phyloP scores from a whole-genome alignment of 2,329 filamentous ascomycete genomes.

The Cytospora leucostoma region DNA sequence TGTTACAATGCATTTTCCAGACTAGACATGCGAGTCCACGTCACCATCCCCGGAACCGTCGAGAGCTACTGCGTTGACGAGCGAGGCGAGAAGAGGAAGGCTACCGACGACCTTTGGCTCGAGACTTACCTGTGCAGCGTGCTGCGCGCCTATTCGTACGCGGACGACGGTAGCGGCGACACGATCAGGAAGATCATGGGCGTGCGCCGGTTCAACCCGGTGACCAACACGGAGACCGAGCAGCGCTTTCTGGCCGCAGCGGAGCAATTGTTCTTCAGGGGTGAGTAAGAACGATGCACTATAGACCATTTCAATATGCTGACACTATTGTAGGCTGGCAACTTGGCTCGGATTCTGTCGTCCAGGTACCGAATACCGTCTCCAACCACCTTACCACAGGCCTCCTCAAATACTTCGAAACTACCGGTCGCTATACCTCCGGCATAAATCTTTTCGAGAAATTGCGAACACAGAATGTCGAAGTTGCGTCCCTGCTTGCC shows the following conservation, averaged over 20 bases:
- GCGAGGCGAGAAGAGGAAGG: slow-evolving; percentile 89
- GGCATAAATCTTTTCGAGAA: slow-evolving; percentile 99
- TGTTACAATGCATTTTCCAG: slow-evolving; percentile 99
- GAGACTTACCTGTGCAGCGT: slow-evolving; percentile 98
- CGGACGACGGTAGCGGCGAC: slow-evolving; percentile 91
- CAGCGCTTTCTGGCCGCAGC: slow-evolving; percentile 94
- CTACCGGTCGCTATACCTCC: slow-evolving; percentile 89
- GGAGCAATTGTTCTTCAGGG: slow-evolving; percentile 92
- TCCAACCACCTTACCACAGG: slow-evolving; percentile 96
- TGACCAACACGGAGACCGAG: slow-evolving; percentile 97
- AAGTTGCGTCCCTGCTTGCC: slow-evolving; percentile 89
- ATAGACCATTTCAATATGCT: background rate
- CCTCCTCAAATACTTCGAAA: slow-evolving; percentile 90
- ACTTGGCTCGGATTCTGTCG: slow-evolving; percentile 92
- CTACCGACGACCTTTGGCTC: slow-evolving; percentile 92
- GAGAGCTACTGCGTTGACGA: slow-evolving; percentile 98
- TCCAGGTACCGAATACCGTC: slow-evolving; percentile 95
- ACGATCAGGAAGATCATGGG: slow-evolving; percentile 96
- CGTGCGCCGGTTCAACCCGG: slow-evolving; percentile 94
- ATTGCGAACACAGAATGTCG: slow-evolving; percentile 82
- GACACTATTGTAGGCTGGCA: slow-evolving; percentile 70
- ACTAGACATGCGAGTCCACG: slow-evolving; percentile 96
- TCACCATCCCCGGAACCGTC: slow-evolving; percentile 93
- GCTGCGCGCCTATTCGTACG: slow-evolving; percentile 91
- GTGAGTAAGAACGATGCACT: slow-evolving; percentile 45